phyloP scores from a whole-genome alignment of 495 filamentous ascomycete genomes.

The Chaetomium cochliodes region DNA sequence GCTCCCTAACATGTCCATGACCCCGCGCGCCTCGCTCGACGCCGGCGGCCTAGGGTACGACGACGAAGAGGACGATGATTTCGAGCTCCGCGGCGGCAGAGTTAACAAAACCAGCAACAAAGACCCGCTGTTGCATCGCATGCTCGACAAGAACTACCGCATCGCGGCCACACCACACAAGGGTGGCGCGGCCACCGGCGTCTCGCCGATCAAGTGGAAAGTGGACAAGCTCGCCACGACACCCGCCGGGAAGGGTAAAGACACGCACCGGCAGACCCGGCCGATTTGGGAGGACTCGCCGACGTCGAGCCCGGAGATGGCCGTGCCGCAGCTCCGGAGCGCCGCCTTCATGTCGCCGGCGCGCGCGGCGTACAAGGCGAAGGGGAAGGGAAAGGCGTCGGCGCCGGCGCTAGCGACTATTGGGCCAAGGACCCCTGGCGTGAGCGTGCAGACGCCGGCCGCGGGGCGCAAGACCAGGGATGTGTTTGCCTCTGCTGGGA shows the following conservation, averaged over 20 bases:
- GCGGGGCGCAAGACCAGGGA: conserved; percentile 46
- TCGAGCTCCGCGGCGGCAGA: conserved; percentile 42
- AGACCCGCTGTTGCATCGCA: conserved; percentile 79
- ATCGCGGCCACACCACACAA: conserved; percentile 85
- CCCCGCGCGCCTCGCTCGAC: conserved; percentile 40
- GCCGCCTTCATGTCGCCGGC: conserved; percentile 82
- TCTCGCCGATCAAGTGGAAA: conserved; percentile 42
- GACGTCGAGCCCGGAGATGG: conserved; percentile 72
- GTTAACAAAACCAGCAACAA: conserved; percentile 35
- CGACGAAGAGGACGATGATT: conserved; percentile 42
- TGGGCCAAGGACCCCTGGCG: conserved; percentile 64
- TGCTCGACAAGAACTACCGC: conserved; percentile 91
- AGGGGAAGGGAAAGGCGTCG: conserved; percentile 22
- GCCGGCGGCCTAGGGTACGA: conserved; percentile 26
- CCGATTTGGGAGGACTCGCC: conserved; percentile 57
- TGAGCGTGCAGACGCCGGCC: conserved; percentile 73
- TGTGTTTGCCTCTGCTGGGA: conserved; percentile 32
- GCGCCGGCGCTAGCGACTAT: conserved; percentile 17
- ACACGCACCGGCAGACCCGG: conserved; percentile 33
- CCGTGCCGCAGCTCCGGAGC: conserved; percentile 74
- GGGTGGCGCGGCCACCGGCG: conserved; percentile 22
- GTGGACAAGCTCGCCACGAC: conserved; percentile 30
- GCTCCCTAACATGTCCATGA: conserved; percentile 60
- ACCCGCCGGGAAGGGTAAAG: conserved; percentile 30
- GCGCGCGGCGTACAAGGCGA: conserved; percentile 30